phyloP scores from a whole-genome alignment of 208 protist species.

The Leishmania tarentolae region DNA sequence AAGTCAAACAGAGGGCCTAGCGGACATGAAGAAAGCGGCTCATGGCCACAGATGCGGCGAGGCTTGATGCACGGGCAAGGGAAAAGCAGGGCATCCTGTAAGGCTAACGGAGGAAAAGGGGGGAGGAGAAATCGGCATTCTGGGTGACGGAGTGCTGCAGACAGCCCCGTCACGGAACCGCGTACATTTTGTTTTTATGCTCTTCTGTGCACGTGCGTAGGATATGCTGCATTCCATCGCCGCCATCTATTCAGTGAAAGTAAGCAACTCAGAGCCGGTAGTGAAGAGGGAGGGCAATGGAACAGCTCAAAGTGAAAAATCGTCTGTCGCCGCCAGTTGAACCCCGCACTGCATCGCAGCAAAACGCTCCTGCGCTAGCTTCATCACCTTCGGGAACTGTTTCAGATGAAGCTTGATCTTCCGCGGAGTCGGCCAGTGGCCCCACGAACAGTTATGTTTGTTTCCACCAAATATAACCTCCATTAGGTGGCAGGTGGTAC shows the following conservation, averaged over 20 bases:
- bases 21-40: neutral
- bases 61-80: neutral
- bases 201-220: neutral
- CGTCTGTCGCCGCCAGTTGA: conserved; percentile 31
- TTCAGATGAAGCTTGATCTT: conserved; percentile 58
- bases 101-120: neutral
- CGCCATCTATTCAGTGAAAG: neutral
- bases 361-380: conserved; percentile 46
- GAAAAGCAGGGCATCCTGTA: neutral
- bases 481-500: conserved; percentile 72
- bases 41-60: neutral
- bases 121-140: neutral
- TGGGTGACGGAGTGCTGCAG: neutral
- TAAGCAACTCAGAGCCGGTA: conserved; percentile 1
- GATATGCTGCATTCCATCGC: neutral
- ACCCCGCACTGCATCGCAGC: conserved; percentile 33
- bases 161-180: neutral
- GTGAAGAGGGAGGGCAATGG: neutral
- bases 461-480: conserved; percentile 69
- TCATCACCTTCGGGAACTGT: conserved; percentile 35
- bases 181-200: neutral
- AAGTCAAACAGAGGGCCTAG: neutral
- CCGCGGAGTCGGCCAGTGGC: conserved; percentile 62
- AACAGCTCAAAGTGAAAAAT: conserved; percentile 20
- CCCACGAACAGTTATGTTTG: conserved; percentile 49